Percentiles rank a stretch among this genome's conserved stretches.
phyloP scores from a whole-genome alignment of 768 basidiomycete genomes.

The Naganishia antarctica region DNA sequence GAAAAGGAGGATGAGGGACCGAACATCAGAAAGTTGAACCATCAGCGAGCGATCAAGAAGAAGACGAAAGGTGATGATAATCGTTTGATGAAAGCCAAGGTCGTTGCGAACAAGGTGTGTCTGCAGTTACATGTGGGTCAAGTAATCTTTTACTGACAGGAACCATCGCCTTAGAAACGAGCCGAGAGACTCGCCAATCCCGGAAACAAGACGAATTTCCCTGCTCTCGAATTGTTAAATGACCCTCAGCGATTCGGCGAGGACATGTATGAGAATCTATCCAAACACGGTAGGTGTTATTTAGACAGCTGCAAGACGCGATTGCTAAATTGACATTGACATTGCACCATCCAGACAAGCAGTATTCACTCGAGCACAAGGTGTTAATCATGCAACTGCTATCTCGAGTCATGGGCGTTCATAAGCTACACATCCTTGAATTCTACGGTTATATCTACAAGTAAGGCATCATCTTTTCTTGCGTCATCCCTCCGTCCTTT shows the following conservation, averaged over 20 bases:
- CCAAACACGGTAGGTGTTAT: constrained; percentile 56
- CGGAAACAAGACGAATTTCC: constrained; percentile 63
- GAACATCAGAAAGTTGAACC: constrained; percentile 69
- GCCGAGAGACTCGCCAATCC: constrained; percentile 44
- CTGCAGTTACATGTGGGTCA: constrained; percentile 2
- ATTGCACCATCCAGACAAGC: too few relatives aligned
- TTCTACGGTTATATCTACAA: constrained; percentile 92
- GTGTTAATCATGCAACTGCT: constrained; percentile 95
- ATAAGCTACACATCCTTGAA: constrained; percentile 85
- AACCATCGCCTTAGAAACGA: constrained; percentile 38
- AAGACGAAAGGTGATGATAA: constrained; percentile 79
- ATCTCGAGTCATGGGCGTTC: constrained; percentile 83
- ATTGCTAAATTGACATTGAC: too few relatives aligned
- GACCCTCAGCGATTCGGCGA: constrained; percentile 96
- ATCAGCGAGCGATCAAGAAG: constrained; percentile 87
- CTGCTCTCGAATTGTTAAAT: constrained; percentile 83
- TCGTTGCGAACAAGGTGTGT: constrained; percentile 63
- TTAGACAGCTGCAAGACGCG: not conserved
- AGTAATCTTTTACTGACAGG: not conserved
- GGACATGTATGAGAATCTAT: constrained; percentile 79
- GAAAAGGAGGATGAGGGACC: constrained; percentile 60
- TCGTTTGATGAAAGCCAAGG: constrained; percentile 62
- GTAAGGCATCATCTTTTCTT: constrained; percentile 32
- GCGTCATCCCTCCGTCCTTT: not conserved
- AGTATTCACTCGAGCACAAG: constrained; percentile 94